A percentile compares a stretch with the other conserved stretches of the same genome.
Conservation (phyloP, 2,329 filamentous ascomycete species). For the Penicillium aurantiogriseum region DNA sequence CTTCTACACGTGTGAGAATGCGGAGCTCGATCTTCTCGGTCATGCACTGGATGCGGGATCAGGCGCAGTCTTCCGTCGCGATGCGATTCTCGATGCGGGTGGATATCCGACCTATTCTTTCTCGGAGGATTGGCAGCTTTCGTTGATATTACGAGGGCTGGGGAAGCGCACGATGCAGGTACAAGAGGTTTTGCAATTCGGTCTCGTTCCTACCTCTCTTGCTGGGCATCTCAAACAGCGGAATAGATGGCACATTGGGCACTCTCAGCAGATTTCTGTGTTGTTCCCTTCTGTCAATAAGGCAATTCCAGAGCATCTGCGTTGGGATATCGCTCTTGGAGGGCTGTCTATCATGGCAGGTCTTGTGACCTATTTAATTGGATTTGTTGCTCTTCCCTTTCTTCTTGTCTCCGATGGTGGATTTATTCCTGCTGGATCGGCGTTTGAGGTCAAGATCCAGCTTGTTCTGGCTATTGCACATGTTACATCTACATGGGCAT, state of each 20-base stretch:
- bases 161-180: slow-evolving; percentile 32
- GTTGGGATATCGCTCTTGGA: slow-evolving; percentile 23
- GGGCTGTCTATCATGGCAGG: slow-evolving; percentile 24
- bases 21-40: slow-evolving; percentile 29
- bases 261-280: slow-evolving; percentile 26
- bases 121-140: slow-evolving; percentile 37
- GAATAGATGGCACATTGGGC: slow-evolving; percentile 40
- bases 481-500: slow-evolving; percentile 21
- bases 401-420: slow-evolving; percentile 17
- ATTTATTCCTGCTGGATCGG: slow-evolving; percentile 15
- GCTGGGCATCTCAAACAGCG: slow-evolving; percentile 37
- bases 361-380: slow-evolving; percentile 15
- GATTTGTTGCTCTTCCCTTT: slow-evolving; percentile 21
- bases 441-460: slow-evolving; percentile 13
- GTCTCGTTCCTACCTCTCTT: slow-evolving; percentile 36
- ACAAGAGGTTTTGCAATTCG: slow-evolving; percentile 34
- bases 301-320: slow-evolving; percentile 11
- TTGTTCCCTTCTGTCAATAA: slow-evolving; percentile 13
- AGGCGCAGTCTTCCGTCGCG: slow-evolving; percentile 35
- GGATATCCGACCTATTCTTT: slow-evolving; percentile 38
- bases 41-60: slow-evolving; percentile 36
- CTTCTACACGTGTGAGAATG: slow-evolving; percentile 36
- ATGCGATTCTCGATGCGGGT: slow-evolving; percentile 30
- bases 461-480: slow-evolving; percentile 11
- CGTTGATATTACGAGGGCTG: slow-evolving; percentile 31